These are phyloP conservation scores for Pyrrhoderma noxium DNA, from an alignment of 1,284 basidiomycete species.

Conservation along the genomic window DNA sequence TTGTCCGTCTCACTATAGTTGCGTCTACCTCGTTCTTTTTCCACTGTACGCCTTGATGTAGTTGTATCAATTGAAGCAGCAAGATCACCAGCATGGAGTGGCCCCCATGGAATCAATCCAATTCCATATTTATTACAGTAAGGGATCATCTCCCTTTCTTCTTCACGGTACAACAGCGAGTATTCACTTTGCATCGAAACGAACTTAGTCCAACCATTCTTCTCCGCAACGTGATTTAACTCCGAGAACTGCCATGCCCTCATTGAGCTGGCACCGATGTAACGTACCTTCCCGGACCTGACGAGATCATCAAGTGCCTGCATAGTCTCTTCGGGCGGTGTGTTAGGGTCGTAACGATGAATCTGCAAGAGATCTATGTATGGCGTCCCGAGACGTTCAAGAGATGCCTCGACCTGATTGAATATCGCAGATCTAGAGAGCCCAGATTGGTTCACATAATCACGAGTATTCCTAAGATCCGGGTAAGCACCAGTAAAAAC, in stretches of 20 bases:
- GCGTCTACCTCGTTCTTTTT: conserved; percentile 19
- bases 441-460: conserved; percentile 39
- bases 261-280: conserved; percentile 40
- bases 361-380: conserved; percentile 44
- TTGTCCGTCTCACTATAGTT: conserved; percentile 25
- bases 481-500: conserved; percentile 18
- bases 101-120: conserved; percentile 37
- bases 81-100: conserved; percentile 33
- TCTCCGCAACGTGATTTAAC: conserved; percentile 33
- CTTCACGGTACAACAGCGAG: conserved; percentile 36
- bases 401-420: conserved; percentile 37
- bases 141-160: conserved; percentile 39
- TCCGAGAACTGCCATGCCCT: conserved; percentile 36
- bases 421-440: conserved; percentile 39
- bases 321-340: conserved; percentile 38
- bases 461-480: conserved; percentile 22
- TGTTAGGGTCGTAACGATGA: conserved; percentile 33
- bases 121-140: conserved; percentile 42
- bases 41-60: conserved; percentile 21
- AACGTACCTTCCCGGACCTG: conserved; percentile 35
- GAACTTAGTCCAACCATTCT: conserved; percentile 33
- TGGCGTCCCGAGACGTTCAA: conserved; percentile 34
- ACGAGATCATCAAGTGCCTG: conserved; percentile 39
- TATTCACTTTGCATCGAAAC: conserved; percentile 36
- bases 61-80: conserved; percentile 31